phyloP scores from a whole-genome alignment of 129 eudicot species.

The Artemisia argyi region DNA sequence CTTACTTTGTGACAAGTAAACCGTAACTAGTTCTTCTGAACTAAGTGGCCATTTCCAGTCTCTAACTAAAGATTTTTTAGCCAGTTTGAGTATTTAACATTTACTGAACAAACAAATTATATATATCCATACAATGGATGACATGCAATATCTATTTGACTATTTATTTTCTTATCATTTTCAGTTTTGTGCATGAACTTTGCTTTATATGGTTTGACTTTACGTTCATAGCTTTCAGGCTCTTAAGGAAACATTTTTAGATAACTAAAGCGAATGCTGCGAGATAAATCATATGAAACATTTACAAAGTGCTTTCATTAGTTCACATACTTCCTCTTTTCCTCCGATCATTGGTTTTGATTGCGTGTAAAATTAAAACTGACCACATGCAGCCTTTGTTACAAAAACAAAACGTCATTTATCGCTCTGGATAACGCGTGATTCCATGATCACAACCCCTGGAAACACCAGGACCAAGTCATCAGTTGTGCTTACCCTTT shows the following conservation, averaged over 20 bases:
- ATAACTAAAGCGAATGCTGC: background rate
- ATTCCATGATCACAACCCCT: background rate
- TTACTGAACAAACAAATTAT: no score
- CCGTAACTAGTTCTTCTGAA: no score
- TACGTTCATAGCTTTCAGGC: no score
- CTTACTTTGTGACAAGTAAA: no score
- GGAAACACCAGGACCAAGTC: background rate
- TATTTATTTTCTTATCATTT: no score
- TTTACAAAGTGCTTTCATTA: background rate
- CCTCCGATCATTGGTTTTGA: background rate
- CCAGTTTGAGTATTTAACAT: no score
- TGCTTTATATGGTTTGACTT: no score
- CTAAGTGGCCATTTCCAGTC: no score
- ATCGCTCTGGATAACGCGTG: background rate
- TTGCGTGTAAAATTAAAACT: background rate
- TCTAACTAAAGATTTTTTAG: no score
- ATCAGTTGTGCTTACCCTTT: background rate
- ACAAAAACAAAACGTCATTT: background rate
- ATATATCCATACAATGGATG: no score
- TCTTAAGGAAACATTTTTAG: background rate
- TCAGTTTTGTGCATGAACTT: no score
- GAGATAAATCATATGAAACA: background rate
- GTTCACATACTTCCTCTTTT: background rate
- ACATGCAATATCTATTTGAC: no score
- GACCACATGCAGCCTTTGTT: background rate